Evolutionary conservation across 2,329 filamentous ascomycete genomes (phyloP).

Genomic region (Pezicula carpinea): DNA sequence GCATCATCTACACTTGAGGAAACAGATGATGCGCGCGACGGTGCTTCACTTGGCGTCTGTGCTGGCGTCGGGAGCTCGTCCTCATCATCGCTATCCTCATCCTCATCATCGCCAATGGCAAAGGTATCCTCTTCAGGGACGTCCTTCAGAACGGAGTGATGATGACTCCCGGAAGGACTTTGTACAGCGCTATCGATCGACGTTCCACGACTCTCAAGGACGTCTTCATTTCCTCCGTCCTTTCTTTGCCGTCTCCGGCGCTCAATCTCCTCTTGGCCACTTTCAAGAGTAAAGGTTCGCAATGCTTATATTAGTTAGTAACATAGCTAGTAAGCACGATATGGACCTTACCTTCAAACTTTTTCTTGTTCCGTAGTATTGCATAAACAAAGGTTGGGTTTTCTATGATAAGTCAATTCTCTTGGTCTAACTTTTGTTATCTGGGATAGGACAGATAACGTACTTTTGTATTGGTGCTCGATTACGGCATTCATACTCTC

Average conservation of each 20-base stretch:
- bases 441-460: conserved; percentile 26
- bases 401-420: conserved; percentile 33
- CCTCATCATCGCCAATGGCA: conserved; percentile 81
- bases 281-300: conserved; percentile 84
- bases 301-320: conserved; percentile 44
- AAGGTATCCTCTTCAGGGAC: conserved; percentile 82
- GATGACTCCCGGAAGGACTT: conserved; percentile 52
- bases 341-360: conserved; percentile 55
- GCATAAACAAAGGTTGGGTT: conserved; percentile 80
- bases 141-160: conserved; percentile 55
- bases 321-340: not conserved
- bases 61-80: conserved; percentile 49
- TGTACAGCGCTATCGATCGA: conserved; percentile 63
- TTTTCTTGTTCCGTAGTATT: conserved; percentile 72
- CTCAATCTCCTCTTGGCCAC: conserved; percentile 86
- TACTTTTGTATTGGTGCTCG: conserved; percentile 80
- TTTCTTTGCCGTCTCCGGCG: conserved; percentile 68
- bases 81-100: conserved; percentile 47
- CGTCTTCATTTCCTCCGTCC: conserved; percentile 50
- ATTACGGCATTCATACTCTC: conserved; percentile 87
- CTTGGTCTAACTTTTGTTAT: not conserved
- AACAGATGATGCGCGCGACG: conserved; percentile 64
- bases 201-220: conserved; percentile 39
- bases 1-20: conserved; percentile 68
- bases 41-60: conserved; percentile 57